Base-by-base conservation (phyloP, 768 basidiomycete species). In the Podaxis rugospora region DNA sequence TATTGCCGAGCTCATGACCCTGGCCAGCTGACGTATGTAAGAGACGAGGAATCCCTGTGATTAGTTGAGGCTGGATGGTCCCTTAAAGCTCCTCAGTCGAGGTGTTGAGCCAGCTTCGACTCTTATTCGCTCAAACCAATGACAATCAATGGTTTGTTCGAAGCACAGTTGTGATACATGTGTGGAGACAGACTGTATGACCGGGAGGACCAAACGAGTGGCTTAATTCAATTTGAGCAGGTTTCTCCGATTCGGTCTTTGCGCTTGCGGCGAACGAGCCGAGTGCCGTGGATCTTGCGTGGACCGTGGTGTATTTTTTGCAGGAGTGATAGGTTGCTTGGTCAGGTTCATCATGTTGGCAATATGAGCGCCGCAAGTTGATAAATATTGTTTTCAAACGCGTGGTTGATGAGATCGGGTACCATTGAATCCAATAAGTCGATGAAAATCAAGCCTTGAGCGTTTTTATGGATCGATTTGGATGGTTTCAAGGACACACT, bases 201-300 rank as follows among this genome's bases (percentile, higher is more conserved):
- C 16, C 37, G 25, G 25, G 54, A 28, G 40, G 23, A 55, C 39
- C 40, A 35, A 47, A 23, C 42, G 21, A 13, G 25, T 27, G 36
- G 21, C 28, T 35, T 7, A 9, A 32, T 32, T 46, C n/a, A 35
- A 42, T 51, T 37, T 28, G 28, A 36, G 16, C 28, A 39, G 18
- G 25, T 44, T 58, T 50, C 27, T 51, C 57, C 57, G 57, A 59
- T 25, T 59, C 57, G 57, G 57, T 40, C 11, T 52, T 58, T 47
- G 4, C 25, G 25, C 13, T 28, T 42, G 37, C 50, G 57, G 39
- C 3, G 25, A 23, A 23, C 49, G 49, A 59, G 42, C 57, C 57
- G 28, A 21, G 13, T 42, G 32, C 36, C 47, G 47, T 58, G 36
- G 47, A 25, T 37, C 23, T 59, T 40, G 50, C 16, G 44, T 47